Percentiles rank a stretch among this genome's conserved stretches.
Conservation (phyloP, 441 rosid genomes). For the Geranium incanum region DNA sequence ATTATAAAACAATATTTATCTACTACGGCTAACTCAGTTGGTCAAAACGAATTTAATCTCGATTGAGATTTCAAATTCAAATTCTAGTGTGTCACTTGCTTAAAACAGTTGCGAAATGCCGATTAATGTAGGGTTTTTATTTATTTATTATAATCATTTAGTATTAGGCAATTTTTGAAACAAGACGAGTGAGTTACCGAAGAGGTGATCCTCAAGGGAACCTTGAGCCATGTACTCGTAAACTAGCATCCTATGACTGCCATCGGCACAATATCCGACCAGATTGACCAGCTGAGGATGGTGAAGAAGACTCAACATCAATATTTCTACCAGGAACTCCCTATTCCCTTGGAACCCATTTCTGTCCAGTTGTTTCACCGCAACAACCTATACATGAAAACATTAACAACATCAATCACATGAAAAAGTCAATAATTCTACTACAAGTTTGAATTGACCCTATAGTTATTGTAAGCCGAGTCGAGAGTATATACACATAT, state of each 20-base stretch:
- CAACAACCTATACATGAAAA: constrained; percentile 47
- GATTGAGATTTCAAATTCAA: too few relatives aligned
- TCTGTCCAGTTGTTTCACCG: constrained; percentile 87
- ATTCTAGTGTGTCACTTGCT: too few relatives aligned
- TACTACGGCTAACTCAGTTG: too few relatives aligned
- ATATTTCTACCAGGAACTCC: constrained; percentile 85
- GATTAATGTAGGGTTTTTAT: too few relatives aligned
- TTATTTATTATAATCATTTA: too few relatives aligned
- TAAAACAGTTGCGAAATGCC: too few relatives aligned
- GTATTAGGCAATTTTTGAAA: too few relatives aligned
- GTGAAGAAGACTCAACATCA: constrained; percentile 80
- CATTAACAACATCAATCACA: not conserved
- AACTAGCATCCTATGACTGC: constrained; percentile 66
- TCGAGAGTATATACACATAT: too few relatives aligned
- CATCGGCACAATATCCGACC: constrained; percentile 86
- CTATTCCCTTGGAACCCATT: constrained; percentile 93
- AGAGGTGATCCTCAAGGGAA: constrained; percentile 79
- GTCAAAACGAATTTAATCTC: too few relatives aligned
- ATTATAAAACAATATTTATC: too few relatives aligned
- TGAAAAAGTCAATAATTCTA: not conserved
- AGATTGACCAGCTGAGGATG: constrained; percentile 73
- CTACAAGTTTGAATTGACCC: not conserved
- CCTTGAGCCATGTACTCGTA: constrained; percentile 73
- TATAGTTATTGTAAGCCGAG: too few relatives aligned
- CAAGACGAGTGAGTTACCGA: constrained; percentile 34